Base-by-base conservation (phyloP, 2,329 filamentous ascomycete genomes). In the Paecilomyces fulvus region DNA sequence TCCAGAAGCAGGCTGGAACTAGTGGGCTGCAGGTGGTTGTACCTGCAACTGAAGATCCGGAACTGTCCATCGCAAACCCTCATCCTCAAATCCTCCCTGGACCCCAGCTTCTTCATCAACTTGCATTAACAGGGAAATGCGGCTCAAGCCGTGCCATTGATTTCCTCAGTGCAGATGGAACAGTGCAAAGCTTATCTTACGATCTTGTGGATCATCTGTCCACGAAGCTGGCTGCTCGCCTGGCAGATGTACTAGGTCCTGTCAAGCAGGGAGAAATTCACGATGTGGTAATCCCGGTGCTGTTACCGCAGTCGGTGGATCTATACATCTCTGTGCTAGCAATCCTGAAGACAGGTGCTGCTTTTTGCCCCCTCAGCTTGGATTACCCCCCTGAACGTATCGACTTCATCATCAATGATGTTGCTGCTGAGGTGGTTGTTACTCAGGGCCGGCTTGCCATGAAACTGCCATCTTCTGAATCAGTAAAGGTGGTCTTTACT, bases 321-420 rank as follows among this genome's bases (percentile, higher is more conserved):
- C 79, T 96, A 23, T 96, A 96, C 70, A 79, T 94, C 56, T 80
- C 89, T 1, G 81, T 89, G 59, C 71, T 96, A 49, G 90, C 87
- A 3, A 83, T 92, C 54, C 77, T 96, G 51, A 91, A 92, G 70
- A 85, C 85, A 11, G 92, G 92, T 6, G 89, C 83, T 33, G 90
- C 90, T 0, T 96, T 96, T 64, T 96, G 91, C 62, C 91, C 92
- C 0, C 75, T 96, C 56, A 87, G 87, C 59, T 79, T 89, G 52
- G 91, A 95, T 70, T 83, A 86, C 0, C 92, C 92, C 0, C 70
- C 78, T 3, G 90, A 95, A 54, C 81, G 92, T 52, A 79, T 95
- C 49, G 82, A 80, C 53, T 96, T 95, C 68, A 92, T 96, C 52
- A 72, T 92, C 14, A 70, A 82, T n/a, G 90, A 96, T 76, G 82